A percentile compares a stretch with the other conserved stretches of the same genome.
phyloP scores from a whole-genome alignment of 163 green algal species.

The Volvox carteri region DNA sequence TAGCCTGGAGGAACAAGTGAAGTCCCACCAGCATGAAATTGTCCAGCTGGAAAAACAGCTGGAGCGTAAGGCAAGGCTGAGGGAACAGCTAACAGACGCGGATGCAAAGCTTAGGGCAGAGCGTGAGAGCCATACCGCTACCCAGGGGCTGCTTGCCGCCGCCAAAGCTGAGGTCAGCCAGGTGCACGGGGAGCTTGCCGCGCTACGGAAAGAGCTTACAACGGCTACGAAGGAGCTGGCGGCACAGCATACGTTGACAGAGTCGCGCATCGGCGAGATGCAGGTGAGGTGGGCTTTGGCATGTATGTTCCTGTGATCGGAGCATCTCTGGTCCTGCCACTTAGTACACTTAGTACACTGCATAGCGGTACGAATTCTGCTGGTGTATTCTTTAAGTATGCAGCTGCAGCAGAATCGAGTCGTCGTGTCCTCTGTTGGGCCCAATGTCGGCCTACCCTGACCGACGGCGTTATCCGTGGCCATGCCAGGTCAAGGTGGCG shows the following conservation, averaged over 20 bases:
- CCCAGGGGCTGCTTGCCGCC: neutral
- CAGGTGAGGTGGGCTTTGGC: constrained; percentile 28
- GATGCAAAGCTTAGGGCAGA: neutral
- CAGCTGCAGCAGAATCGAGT: too few species aligned
- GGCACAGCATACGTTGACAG: neutral
- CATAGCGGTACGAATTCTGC: neutral
- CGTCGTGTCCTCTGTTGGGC: too few species aligned
- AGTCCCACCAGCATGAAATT: neutral
- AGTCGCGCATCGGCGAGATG: constrained; percentile 32
- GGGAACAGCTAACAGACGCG: neutral
- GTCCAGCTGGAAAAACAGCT: constrained; percentile 7
- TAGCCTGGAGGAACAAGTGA: constrained; percentile 1
- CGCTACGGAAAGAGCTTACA: constrained; percentile 23
- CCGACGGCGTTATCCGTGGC: too few species aligned
- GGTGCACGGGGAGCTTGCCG: constrained; percentile 36
- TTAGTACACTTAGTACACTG: too few species aligned
- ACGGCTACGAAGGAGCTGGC: constrained; percentile 29
- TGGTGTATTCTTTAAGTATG: neutral
- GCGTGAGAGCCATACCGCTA: neutral
- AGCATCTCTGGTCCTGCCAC: too few species aligned
- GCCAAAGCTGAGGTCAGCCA: constrained; percentile 22
- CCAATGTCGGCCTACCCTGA: too few species aligned
- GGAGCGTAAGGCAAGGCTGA: neutral
- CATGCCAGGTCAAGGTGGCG: constrained; percentile 14
- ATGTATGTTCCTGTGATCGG: too few species aligned